Evolutionary conservation across 2,329 filamentous ascomycete genomes (phyloP), one percentile per base, ranked within the genome.

Genomic region (Leptographium lundbergii): DNA sequence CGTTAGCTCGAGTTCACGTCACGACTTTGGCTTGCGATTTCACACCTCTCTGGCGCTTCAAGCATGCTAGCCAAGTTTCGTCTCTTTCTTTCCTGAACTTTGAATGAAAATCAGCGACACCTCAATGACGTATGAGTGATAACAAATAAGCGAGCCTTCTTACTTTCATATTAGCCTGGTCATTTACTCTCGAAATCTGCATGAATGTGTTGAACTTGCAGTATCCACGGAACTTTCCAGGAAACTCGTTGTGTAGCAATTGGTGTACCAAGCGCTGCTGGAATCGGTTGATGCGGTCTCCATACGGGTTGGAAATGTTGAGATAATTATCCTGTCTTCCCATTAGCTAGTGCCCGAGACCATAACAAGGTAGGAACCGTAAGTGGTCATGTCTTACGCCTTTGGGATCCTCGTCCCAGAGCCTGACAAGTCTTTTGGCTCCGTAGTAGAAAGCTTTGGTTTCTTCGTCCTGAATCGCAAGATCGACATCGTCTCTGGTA

Each of bases 191-290:
- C 53, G 61, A 6, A 54, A 66, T 56, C 36, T 66, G 57, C 61
- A 68, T 60, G 52, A 59, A 64, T 11, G 19, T 22, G 45, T 62
- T 59, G 17, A 32, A 9, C 5, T 39, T 61, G 14, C 54, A 51
- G 4, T 58, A 51, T 13, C 61, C 63, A 7, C 22, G 51, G 52
- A 63, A 67, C 5, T 63, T 60, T 17, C 57, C 59, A 1, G 45
- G 47, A 45, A 66, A 69, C 19, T 68, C 62, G 3, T 59, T 58
- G 1, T 60, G 58, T 1, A 69, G 42, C 2, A 71, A 25, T 47
- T 70, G 66, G 39, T 64, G 57, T 27, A 70, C 57, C 3, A 71
- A 55, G 1, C 65, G 65, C 19, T 63, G 61, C 48, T 71, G 69
- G 11, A 70, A 59, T 5, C 54, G 48, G 10, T 65, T 70, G 3